Percentiles rank a stretch among this genome's conserved stretches.
These are phyloP conservation scores for Phytophthora capsici DNA, from an alignment of 352 stramenopile genomes.

Conservation along the genomic window DNA sequence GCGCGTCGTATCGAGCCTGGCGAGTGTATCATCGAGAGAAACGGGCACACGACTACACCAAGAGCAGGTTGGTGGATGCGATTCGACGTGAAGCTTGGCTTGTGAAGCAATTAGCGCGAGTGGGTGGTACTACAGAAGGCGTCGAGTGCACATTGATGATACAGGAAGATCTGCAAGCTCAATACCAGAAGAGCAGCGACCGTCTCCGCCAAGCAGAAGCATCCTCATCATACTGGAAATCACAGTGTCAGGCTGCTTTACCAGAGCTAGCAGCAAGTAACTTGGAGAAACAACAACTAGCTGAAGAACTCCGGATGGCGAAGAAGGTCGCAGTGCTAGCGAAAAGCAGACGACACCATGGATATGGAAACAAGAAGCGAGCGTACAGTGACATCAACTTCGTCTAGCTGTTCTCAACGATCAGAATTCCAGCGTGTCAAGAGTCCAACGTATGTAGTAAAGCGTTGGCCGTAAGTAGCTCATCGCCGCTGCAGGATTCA, in stretches of 20 bases:
- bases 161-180: conserved; percentile 33
- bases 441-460: conserved; percentile 61
- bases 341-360: conserved; percentile 28
- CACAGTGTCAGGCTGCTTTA: conserved; percentile 21
- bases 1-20: conserved; percentile 35
- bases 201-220: conserved; percentile 27
- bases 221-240: conserved; percentile 21
- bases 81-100: conserved; percentile 30
- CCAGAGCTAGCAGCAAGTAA: conserved; percentile 14
- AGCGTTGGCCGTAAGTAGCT: conserved; percentile 59
- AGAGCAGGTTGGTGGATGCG: conserved; percentile 30
- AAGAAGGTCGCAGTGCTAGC: conserved; percentile 35
- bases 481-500: conserved; percentile 65
- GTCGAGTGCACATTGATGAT: conserved; percentile 37
- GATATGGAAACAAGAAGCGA: conserved; percentile 19
- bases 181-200: conserved; percentile 2
- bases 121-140: conserved; percentile 21
- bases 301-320: conserved; percentile 27
- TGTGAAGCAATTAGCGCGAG: conserved; percentile 22
- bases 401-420: not conserved
- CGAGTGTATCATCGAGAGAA: conserved; percentile 40
- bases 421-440: conserved; percentile 9
- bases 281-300: conserved; percentile 24
- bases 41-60: conserved; percentile 41
- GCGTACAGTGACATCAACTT: conserved; percentile 22